These are phyloP conservation scores for Mollisia scopiformis DNA, from an alignment of 2,329 filamentous ascomycete species.

Conservation along the genomic window DNA sequence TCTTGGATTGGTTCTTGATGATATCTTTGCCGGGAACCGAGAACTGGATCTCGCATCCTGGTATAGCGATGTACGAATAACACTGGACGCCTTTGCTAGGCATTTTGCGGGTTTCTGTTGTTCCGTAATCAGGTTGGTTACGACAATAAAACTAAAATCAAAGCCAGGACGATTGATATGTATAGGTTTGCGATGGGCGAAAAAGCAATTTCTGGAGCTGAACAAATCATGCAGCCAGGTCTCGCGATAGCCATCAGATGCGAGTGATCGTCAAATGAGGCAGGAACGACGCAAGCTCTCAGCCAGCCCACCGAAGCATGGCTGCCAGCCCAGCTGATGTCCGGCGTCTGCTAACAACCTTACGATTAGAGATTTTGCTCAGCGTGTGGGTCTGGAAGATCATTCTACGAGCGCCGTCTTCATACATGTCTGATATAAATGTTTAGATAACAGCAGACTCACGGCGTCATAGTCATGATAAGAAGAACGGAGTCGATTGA, in stretches of 20 bases:
- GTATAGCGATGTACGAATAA: constrained; percentile 44
- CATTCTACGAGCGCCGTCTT: too few relatives aligned
- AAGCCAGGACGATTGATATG: neutral
- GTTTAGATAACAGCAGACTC: too few relatives aligned
- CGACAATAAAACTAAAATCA: neutral
- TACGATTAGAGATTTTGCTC: too few relatives aligned
- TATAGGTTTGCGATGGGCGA: neutral
- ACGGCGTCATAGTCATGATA: too few relatives aligned
- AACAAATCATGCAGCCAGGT: neutral
- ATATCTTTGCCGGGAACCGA: constrained; percentile 44
- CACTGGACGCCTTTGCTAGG: constrained; percentile 45
- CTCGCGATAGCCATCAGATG: neutral
- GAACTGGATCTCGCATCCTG: constrained; percentile 46
- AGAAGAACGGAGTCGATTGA: neutral
- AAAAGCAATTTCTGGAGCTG: constrained; percentile 1
- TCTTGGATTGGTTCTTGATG: constrained; percentile 37
- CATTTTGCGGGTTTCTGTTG: constrained; percentile 37
- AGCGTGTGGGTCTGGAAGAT: too few relatives aligned
- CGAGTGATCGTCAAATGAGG: neutral
- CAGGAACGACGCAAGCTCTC: neutral
- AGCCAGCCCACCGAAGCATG: constrained; percentile 3
- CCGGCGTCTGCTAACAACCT: too few relatives aligned
- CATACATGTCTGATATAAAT: too few relatives aligned
- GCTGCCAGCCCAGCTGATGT: neutral
- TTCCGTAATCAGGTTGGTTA: neutral